These are phyloP conservation scores for Populus nigra DNA, from an alignment of 345 rosid species.

Conservation along the genomic window DNA sequence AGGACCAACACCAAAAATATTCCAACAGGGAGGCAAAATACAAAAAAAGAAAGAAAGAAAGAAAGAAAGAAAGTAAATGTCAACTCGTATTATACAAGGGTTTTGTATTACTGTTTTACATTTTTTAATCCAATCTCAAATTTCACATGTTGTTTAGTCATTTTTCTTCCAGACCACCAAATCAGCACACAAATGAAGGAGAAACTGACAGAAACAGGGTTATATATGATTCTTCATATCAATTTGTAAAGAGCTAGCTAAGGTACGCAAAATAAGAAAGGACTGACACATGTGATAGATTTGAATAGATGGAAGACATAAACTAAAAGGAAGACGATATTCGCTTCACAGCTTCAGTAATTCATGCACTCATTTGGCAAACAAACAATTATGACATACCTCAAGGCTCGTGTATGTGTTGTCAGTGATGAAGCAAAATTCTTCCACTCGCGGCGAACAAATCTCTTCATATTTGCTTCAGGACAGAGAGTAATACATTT, in stretches of 20 bases:
- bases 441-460: slow-evolving; percentile 77
- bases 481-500: slow-evolving; percentile 9
- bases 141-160: not conserved
- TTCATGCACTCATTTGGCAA: not conserved
- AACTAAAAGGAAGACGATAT: not conserved
- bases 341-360: not conserved
- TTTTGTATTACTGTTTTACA: not conserved
- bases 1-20: slow-evolving; percentile 1
- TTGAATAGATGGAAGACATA: not conserved
- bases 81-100: not conserved
- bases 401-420: slow-evolving; percentile 72
- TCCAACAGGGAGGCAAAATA: not conserved
- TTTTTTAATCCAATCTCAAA: not conserved
- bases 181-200: not conserved
- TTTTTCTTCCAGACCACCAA: not conserved
- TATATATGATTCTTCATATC: not conserved
- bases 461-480: slow-evolving; percentile 90
- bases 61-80: not conserved
- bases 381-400: slow-evolving; percentile 37
- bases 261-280: not conserved
- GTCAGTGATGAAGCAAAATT: slow-evolving; percentile 90
- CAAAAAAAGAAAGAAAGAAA: too few relatives aligned
- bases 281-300: not conserved
- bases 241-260: not conserved
- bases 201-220: not conserved